Conservation (phyloP, 352 stramenopile genomes). For the Blastocystis sp. region DNA sequence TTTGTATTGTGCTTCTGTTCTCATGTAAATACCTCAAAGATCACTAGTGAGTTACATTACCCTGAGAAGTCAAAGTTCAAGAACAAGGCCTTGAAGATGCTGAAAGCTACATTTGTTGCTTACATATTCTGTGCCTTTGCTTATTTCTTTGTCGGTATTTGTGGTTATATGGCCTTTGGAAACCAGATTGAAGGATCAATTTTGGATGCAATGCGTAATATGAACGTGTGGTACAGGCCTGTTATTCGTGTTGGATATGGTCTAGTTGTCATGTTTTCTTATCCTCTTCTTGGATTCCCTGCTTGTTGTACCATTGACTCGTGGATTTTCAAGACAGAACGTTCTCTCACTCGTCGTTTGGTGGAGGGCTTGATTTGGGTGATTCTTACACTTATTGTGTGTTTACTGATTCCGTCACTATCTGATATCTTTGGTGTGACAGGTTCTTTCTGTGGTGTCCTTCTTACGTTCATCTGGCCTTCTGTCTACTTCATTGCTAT, state of each 20-base stretch:
- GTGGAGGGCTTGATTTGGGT: conserved; percentile 23
- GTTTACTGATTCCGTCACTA: neutral
- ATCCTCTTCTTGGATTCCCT: conserved; percentile 46
- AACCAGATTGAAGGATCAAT: conserved; percentile 36
- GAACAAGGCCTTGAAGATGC: conserved; percentile 13
- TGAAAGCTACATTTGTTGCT: conserved; percentile 10
- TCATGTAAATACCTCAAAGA: conserved; percentile 40
- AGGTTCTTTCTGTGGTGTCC: conserved; percentile 3
- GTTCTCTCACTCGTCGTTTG: neutral
- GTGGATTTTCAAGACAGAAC: neutral
- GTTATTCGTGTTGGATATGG: conserved; percentile 47
- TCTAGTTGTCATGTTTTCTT: conserved; percentile 50
- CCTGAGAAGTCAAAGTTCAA: conserved; percentile 35
- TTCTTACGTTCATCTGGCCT: conserved; percentile 46
- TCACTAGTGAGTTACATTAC: conserved; percentile 1
- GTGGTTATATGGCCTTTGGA: conserved; percentile 54
- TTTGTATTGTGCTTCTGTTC: conserved; percentile 56
- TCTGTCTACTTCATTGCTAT: conserved; percentile 29
- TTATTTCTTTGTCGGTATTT: conserved; percentile 54
- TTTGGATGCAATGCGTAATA: conserved; percentile 24
- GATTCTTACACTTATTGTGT: neutral
- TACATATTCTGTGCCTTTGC: conserved; percentile 6
- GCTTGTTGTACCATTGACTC: conserved; percentile 9
- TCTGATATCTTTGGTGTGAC: conserved; percentile 28
- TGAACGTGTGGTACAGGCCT: conserved; percentile 27